Conservation (phyloP, 2,329 filamentous ascomycete species). For the Aphanoascus verrucosus region DNA sequence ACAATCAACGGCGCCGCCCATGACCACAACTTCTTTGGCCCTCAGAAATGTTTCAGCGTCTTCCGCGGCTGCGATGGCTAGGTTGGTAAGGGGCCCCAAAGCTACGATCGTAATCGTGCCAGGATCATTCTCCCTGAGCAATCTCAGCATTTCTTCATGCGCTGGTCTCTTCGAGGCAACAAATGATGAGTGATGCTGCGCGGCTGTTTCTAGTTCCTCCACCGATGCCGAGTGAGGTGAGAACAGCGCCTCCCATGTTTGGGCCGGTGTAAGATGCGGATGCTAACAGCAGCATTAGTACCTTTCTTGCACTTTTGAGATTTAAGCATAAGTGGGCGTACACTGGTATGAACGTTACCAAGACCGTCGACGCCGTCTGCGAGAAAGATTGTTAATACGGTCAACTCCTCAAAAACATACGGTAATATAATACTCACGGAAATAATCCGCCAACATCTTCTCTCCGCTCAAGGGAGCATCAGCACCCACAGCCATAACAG, state of each 20-base stretch:
- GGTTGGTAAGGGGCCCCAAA: slow-evolving; percentile 84
- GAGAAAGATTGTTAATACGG: slow-evolving; percentile 3
- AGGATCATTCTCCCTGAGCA: slow-evolving; percentile 68
- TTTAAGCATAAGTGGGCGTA: slow-evolving; percentile 19
- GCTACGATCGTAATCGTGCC: slow-evolving; percentile 84
- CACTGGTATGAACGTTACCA: slow-evolving; percentile 56
- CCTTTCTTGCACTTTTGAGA: background rate
- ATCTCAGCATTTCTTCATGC: slow-evolving; percentile 78
- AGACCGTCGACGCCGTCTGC: slow-evolving; percentile 66
- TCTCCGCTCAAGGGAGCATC: slow-evolving; percentile 77
- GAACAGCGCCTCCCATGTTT: slow-evolving; percentile 64
- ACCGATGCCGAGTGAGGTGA: slow-evolving; percentile 36
- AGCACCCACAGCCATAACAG: slow-evolving; percentile 76
- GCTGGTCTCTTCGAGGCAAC: slow-evolving; percentile 62
- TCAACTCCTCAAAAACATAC: background rate
- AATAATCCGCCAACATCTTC: slow-evolving; percentile 69
- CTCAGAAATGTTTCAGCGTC: slow-evolving; percentile 83
- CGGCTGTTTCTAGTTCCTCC: slow-evolving; percentile 38
- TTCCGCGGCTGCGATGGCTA: slow-evolving; percentile 76
- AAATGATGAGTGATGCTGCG: slow-evolving; percentile 48
- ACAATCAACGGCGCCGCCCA: slow-evolving; percentile 76
- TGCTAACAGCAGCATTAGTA: slow-evolving; percentile 37
- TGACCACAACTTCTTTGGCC: slow-evolving; percentile 84
- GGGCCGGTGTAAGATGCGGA: slow-evolving; percentile 61
- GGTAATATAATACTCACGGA: slow-evolving; percentile 51